These are phyloP conservation scores for Chlorencoelia australis DNA, from an alignment of 2,329 filamentous ascomycete genomes.

Conservation along the genomic window DNA sequence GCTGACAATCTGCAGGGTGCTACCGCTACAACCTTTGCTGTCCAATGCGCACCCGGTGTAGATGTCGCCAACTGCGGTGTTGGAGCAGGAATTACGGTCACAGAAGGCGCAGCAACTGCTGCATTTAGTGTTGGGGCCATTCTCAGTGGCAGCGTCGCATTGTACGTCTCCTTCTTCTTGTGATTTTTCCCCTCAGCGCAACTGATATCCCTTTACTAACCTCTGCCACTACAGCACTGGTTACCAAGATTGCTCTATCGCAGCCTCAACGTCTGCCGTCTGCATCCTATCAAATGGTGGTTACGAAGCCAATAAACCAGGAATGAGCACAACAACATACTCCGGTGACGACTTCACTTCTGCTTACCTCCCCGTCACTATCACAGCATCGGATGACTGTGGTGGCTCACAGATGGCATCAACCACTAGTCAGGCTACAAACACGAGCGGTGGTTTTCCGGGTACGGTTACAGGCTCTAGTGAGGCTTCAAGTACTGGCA, in stretches of 20 bases:
- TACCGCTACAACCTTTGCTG: conserved; percentile 16
- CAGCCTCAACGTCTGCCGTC: conserved; percentile 8
- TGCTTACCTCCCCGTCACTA: not conserved
- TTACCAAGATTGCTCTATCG: not conserved
- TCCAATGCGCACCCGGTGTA: conserved; percentile 9
- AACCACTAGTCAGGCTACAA: too few relatives aligned
- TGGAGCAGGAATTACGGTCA: conserved; percentile 29
- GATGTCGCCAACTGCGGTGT: conserved; percentile 16
- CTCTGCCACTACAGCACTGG: conserved; percentile 1
- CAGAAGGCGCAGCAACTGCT: conserved; percentile 13
- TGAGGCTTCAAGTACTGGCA: too few relatives aligned
- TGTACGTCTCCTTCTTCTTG: conserved; percentile 7
- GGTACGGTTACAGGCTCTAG: too few relatives aligned
- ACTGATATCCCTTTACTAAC: conserved; percentile 1
- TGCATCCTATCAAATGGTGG: conserved; percentile 9
- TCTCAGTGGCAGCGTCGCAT: conserved; percentile 6
- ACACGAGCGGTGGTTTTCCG: too few relatives aligned
- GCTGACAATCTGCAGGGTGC: conserved; percentile 12
- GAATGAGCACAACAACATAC: conserved; percentile 12
- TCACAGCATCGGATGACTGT: too few relatives aligned
- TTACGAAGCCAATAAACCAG: conserved; percentile 14
- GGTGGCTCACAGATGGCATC: too few relatives aligned
- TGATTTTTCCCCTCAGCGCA: not conserved
- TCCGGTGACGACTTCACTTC: conserved; percentile 10
- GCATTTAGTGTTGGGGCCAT: conserved; percentile 9